Percentiles rank a stretch among this genome's conserved stretches.
Conservation (phyloP, 2,329 filamentous ascomycete genomes). For the Colletotrichum tropicale region DNA sequence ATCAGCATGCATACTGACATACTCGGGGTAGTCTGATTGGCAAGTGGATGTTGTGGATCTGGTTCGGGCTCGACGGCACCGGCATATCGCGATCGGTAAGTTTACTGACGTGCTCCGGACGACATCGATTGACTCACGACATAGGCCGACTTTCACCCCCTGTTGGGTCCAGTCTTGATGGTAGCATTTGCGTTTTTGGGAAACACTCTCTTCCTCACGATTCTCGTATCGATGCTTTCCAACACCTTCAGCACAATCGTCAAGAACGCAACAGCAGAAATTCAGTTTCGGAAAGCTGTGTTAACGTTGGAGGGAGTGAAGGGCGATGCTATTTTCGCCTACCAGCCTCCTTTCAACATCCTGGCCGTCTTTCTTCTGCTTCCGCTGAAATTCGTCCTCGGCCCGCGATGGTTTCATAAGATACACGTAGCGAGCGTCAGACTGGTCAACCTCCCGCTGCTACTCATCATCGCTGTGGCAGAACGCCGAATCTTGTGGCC, state of each 20-base stretch:
- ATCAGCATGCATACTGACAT: neutral
- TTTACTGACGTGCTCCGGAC: neutral
- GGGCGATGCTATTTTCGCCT: conserved; percentile 81
- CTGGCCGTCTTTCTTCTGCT: conserved; percentile 75
- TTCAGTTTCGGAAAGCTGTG: conserved; percentile 81
- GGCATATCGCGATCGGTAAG: conserved; percentile 63
- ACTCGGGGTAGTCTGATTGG: conserved; percentile 63
- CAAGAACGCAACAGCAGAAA: conserved; percentile 78
- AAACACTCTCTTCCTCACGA: conserved; percentile 88
- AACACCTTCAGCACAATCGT: conserved; percentile 84
- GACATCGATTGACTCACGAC: conserved; percentile 3
- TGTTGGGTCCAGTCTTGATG: conserved; percentile 82
- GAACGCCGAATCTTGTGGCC: conserved; percentile 75
- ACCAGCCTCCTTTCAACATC: conserved; percentile 84
- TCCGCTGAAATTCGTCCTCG: conserved; percentile 78
- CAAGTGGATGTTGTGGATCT: conserved; percentile 94
- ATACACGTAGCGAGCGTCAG: conserved; percentile 81
- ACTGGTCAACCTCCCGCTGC: conserved; percentile 74
- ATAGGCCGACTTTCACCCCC: conserved; percentile 74
- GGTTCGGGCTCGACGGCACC: conserved; percentile 83
- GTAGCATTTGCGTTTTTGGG: conserved; percentile 84
- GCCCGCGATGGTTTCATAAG: conserved; percentile 89
- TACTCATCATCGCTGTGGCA: conserved; percentile 72
- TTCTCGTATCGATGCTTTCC: conserved; percentile 84
- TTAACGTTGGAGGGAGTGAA: conserved; percentile 87